Base-by-base conservation (phyloP, 208 protist genomes). In the Trypanosoma vivax region DNA sequence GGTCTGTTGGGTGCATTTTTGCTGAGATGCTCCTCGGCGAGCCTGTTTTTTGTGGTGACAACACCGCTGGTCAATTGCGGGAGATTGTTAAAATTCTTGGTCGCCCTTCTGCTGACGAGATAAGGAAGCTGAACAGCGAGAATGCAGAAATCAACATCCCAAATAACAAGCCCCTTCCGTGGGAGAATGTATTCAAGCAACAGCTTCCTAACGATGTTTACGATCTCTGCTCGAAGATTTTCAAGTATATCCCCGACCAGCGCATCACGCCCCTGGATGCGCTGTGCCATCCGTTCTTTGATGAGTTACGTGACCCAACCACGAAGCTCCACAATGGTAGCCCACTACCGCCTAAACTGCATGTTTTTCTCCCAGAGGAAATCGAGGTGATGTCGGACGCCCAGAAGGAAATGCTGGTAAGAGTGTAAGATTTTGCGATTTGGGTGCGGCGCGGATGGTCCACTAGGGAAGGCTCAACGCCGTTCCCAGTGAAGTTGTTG, bases 11-110 rank as follows among this genome's bases (percentile, higher is more conserved):
- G 16, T 99, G 97, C 68, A 99, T 99, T 85, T 99, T 99, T 71
- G 98, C 97, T 2, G 98, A 99, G 83, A 98, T 99, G 65, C 99
- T 99, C 83, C 75, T 92, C 28, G 98, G 98, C 57, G 95, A 99
- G 60, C 98, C 98, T 39, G 98, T 99, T 68, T 99, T 99, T 79
- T 96, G 97, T 47, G 98, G 98, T 16, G 83, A 97, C 50, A 97
- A 99, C 83, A 99, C 98, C 70, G 84, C 95, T 34, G 97, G 98
- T 40, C 98, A 99, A 82, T 80, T 99, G 11, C 87, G 98, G 19
- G 96, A 97, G 57, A 97, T 98, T 63, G 83, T 91, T 3, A 92
- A 95, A 39, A 91, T 99, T 19, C 85, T 99, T 13, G 98, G 98
- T 40, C 97, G 92, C 21, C 96, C 97, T 14, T 70, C 70, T 0